Evolutionary conservation across 192 early-diverging fungal species (phyloP), one percentile per base, ranked within the genome.

Genomic region (Ambispora gerdemannii): DNA sequence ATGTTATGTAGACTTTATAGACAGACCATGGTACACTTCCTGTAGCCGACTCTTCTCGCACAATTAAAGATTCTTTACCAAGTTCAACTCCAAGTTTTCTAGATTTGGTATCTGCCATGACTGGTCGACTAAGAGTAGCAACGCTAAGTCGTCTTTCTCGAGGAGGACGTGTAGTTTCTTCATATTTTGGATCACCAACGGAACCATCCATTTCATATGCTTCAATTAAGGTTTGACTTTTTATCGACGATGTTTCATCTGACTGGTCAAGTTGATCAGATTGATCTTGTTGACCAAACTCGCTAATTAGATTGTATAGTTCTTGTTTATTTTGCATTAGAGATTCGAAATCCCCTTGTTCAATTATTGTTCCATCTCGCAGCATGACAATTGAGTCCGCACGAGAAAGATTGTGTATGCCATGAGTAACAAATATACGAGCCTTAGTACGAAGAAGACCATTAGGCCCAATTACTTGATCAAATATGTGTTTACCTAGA

Each of bases 391-490:
- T 81, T 3, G 74, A 74, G 53, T 93, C 87, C 0, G 83, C 76
- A 47, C 86, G 82, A 30, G 83, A 82, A 7, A 97, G 63, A 67
- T 90, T 90, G 38, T 90, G 88, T 51, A 97, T 89, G 25, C 87
- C 88, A 69, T 90, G 89, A 10, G 92, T 92, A 13, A 93, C 93
- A 50, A 95, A 83, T 34, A 98, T 74, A 27, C 94, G 86, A 31
- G 88, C 75, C 71, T 95, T 93, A 49, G 81, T 81, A 24, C 84
- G 83, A 17, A 97, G 81, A 53, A 97, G 70, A 13, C 94, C 95
- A n/a, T 87, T 79, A 35, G 92, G 90, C 19, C 95, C 95, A 61
- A 98, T 78, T 0, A 95, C 92, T 36, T 93, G 74, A 60, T 95
- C 88, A 76, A 96, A 96, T 25, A 98, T 89, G 56, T 66, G 63